Base-by-base conservation (phyloP, 148 eudicot genomes). In the Rhododendron vialii region DNA sequence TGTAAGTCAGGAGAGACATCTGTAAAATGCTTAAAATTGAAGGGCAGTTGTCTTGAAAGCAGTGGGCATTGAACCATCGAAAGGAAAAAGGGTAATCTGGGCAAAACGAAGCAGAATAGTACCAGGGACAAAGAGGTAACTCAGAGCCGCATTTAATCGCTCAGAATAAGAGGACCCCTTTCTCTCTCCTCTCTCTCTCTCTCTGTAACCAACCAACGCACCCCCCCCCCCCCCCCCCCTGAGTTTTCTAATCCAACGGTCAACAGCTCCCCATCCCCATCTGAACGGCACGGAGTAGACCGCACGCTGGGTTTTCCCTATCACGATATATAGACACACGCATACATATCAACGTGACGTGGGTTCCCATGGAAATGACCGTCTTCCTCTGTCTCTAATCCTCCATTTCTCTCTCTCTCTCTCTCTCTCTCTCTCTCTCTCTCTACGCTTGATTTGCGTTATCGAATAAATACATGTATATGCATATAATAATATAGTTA, bases 81-180 rank as follows among this genome's bases (percentile, higher is more conserved):
- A 26, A 26, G 9, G 38, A 26, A 36, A n/a, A 30, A 7, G 71
- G 75, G 86, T 61, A 69, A 82, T 28, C 3, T 36, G 51, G 82
- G 57, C 43, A 28, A 65, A 11, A n/a, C 28, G 20, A 15, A 41
- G 81, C 82, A 45, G 73, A 67, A 82, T 76, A 12, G 87, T 86
- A 81, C 88, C 87, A 90, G 89, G 88, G 90, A 88, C 90, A 90
- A 88, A 83, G 83, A 80, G 92, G 92, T 35, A 87, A 90, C 89
- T 87, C 88, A 84, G 89, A 87, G 73, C 55, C 45, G 84, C 90
- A 87, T 87, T 88, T 83, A 89, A 71, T 73, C 53, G 83, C 61
- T 82, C 88, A 85, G 89, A 90, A 82, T 86, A 15, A 17, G 69
- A 83, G 74, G 84, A 28, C 55, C 85, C 48, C 20, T 47, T 38